phyloP scores from a whole-genome alignment of 106 monocot genomes.

The Amphibolis antarctica region DNA sequence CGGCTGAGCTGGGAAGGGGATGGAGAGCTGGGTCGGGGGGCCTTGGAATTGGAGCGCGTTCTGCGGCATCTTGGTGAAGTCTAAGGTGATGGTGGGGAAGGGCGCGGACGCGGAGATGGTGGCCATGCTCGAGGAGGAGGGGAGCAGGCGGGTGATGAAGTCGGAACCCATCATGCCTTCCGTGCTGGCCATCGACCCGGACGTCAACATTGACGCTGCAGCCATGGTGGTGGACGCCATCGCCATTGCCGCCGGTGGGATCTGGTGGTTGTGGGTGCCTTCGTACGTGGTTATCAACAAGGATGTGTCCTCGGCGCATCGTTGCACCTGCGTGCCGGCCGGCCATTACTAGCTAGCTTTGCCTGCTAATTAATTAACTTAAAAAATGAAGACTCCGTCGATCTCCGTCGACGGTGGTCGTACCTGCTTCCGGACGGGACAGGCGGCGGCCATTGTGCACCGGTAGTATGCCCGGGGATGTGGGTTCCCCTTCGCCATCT shows the following conservation, averaged over 20 bases:
- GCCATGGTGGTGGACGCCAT: conserved; percentile 64
- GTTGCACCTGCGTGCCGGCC: conserved; percentile 60
- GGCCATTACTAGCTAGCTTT: no score
- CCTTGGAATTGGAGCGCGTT: conserved; percentile 25
- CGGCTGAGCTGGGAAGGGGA: conserved; percentile 2
- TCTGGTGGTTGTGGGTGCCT: conserved; percentile 66
- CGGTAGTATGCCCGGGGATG: conserved; percentile 71
- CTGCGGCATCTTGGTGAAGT: conserved; percentile 53
- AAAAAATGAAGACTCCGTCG: no score
- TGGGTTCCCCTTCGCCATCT: conserved; percentile 78
- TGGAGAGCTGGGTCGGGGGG: conserved; percentile 10
- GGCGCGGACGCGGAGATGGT: conserved; percentile 87
- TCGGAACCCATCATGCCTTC: conserved; percentile 32
- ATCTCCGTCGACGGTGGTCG: no score
- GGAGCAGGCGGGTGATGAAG: conserved; percentile 43
- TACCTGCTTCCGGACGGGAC: conserved; percentile 85
- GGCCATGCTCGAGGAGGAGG: conserved; percentile 73
- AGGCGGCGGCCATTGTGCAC: conserved; percentile 71
- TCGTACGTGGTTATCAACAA: conserved; percentile 75
- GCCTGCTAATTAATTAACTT: no score
- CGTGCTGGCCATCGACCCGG: conserved; percentile 49
- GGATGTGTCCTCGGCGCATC: conserved; percentile 61
- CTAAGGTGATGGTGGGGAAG: conserved; percentile 85
- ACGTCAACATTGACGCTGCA: conserved; percentile 57
- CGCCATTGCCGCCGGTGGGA: conserved; percentile 68